A percentile compares a stretch with the other conserved stretches of the same genome.
These are phyloP conservation scores for Dactylellina sp. DNA, from an alignment of 2,329 filamentous ascomycete genomes.

Conservation along the genomic window DNA sequence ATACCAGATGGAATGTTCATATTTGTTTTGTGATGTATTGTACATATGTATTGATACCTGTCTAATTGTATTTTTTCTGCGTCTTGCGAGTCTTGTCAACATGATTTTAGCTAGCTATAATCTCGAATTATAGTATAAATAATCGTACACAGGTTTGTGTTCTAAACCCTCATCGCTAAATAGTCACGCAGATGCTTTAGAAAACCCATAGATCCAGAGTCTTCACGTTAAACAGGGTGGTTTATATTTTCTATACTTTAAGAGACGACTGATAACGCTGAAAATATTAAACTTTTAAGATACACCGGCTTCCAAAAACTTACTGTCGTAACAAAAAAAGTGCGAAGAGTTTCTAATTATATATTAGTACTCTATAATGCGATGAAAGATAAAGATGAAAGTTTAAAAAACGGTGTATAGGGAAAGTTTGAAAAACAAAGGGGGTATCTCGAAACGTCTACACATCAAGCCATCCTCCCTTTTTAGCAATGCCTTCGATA, in stretches of 20 bases:
- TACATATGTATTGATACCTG: constrained; percentile 1
- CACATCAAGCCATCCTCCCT: not conserved
- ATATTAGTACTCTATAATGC: constrained; percentile 13
- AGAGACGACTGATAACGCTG: too few species aligned
- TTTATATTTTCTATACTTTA: too few species aligned
- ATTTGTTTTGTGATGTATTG: too few species aligned
- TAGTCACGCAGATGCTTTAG: too few species aligned
- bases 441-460: constrained; percentile 12
- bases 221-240: not conserved
- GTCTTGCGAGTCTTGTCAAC: not conserved
- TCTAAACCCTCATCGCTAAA: too few species aligned
- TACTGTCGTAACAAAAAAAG: not conserved
- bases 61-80: too few species aligned
- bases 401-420: not conserved
- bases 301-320: not conserved
- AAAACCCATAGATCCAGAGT: too few species aligned
- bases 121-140: too few species aligned
- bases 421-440: constrained; percentile 4
- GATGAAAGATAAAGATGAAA: not conserved
- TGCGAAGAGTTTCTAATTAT: constrained; percentile 5
- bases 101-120: too few species aligned
- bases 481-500: constrained; percentile 41
- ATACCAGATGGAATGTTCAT: constrained; percentile 21
- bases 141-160: too few species aligned
- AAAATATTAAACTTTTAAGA: too few species aligned